Evolutionary conservation across 257 asterid genomes (phyloP).

Genomic region (Vinca minor): DNA sequence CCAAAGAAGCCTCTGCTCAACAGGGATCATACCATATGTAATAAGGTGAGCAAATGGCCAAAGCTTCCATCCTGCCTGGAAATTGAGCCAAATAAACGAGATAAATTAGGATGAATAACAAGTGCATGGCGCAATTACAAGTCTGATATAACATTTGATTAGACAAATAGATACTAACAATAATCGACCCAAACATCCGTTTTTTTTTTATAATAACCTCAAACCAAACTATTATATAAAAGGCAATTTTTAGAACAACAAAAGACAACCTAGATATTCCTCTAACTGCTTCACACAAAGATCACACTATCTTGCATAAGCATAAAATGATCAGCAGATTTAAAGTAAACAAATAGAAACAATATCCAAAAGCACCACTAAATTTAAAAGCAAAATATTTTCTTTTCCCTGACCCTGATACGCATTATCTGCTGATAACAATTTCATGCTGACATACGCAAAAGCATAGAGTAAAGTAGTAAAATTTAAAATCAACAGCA

Average conservation of each 20-base stretch:
- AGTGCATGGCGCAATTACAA: background rate
- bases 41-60: slow-evolving; percentile 53
- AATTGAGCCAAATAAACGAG: slow-evolving; percentile 4
- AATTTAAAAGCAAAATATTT: background rate
- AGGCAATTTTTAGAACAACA: background rate
- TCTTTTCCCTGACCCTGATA: too few relatives aligned
- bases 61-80: slow-evolving; percentile 54
- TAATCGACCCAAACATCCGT: background rate
- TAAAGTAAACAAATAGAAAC: background rate
- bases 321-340: background rate
- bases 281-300: background rate
- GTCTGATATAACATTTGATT: background rate
- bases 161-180: background rate
- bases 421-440: background rate
- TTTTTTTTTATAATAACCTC: background rate
- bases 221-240: background rate
- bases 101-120: background rate
- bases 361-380: background rate
- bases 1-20: slow-evolving; percentile 48
- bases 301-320: background rate
- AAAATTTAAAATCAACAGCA: background rate
- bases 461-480: background rate
- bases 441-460: background rate
- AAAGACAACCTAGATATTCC: background rate
- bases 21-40: slow-evolving; percentile 41